Base-by-base conservation (phyloP, 2,329 filamentous ascomycete species). In the Fusarium tricinctum region DNA sequence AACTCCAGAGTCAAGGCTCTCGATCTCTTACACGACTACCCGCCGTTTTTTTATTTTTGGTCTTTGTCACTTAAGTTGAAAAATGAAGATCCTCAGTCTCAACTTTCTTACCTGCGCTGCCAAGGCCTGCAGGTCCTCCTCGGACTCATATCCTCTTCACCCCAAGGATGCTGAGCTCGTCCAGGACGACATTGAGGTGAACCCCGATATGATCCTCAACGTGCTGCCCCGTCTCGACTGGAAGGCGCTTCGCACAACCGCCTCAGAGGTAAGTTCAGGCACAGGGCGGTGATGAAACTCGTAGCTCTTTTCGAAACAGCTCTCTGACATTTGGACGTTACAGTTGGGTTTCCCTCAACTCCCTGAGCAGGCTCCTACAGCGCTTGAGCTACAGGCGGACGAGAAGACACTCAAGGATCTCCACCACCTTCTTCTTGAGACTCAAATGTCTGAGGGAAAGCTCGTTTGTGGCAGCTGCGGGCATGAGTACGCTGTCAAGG, bases 61-160 rank as follows among this genome's bases (percentile, higher is more conserved):
- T 30, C 3, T 8, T 48, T 26, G 4, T 15, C 32, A 19, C 26
- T 17, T 30, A 23, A 28, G 26, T 6, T 14, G 5, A 1, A 44
- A 66, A 26, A 99, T 99, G 96, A 98, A 98, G 81, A 85, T 98
- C 67, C 88, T 98, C 52, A 97, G 94, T 64, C 90, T 97, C 75
- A 98, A 98, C 82, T 99, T 99, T 81, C 85, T 98, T 70, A 96
- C 93, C 75, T 99, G 96, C 85, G 95, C 96, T 66, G 92, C 97
- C 78, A 98, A 97, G 85, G 86, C 92, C 58, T 99, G 96, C 91
- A 97, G 97, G 82, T 87, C 89, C 58, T 90, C 91, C 32, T 84
- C 91, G 8, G 83, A 87, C 52, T 93, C 93, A 23, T 98, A 97
- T 77, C 96, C 96, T 4, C 86, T 99, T 17, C 96, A 98, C 79